Base-by-base conservation (phyloP, 257 asterid species). In the Penstemon barbatus region DNA sequence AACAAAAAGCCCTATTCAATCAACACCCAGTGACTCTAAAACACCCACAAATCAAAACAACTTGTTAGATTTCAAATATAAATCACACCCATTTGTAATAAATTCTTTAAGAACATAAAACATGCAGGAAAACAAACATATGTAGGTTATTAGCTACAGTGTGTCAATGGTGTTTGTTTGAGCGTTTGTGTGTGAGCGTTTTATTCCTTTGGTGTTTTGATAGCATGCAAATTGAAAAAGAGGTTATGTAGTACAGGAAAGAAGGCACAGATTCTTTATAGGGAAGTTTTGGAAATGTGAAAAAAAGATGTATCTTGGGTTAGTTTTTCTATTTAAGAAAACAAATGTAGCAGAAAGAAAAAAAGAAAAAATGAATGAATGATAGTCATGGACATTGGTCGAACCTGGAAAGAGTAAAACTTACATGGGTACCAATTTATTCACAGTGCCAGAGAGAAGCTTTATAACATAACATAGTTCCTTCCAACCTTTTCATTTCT, bases 211-310 rank as follows among this genome's bases (percentile, higher is more conserved):
- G 41, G 66, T 19, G 62, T 61, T 40, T 42, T 57, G 45, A 43
- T 33, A 69, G 67, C 81, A 57, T 72, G 79, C 70, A 61, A 82
- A 75, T 36, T 58, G 75, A 40, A 71, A 53, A 67, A 44, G 63
- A 8, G 48, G 7, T 63, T 68, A 25, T 9, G 66, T 25, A 25
- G 19, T n/a, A 56, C 48, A 38, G 63, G 48, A 63, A 19, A 36
- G 42, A 59, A 55, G 69, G 45, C 70, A 52, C n/a, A 46, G 56
- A 62, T 59, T 67, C 71, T 57, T 69, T 73, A 71, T 38, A 63
- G 71, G 58, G 49, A 69, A 69, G 37, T 46, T 57, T 55, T 46
- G 36, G 70, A 81, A 65, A 43, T 69, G 53, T 52, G 68, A 56
- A 65, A 39, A 44, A 46, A 19, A 49, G 40, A 65, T 41, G 53